Evolutionary conservation across 2,329 filamentous ascomycete species (phyloP), one percentile per base, ranked within the genome.

Genomic region (Podosphaera fusca): DNA sequence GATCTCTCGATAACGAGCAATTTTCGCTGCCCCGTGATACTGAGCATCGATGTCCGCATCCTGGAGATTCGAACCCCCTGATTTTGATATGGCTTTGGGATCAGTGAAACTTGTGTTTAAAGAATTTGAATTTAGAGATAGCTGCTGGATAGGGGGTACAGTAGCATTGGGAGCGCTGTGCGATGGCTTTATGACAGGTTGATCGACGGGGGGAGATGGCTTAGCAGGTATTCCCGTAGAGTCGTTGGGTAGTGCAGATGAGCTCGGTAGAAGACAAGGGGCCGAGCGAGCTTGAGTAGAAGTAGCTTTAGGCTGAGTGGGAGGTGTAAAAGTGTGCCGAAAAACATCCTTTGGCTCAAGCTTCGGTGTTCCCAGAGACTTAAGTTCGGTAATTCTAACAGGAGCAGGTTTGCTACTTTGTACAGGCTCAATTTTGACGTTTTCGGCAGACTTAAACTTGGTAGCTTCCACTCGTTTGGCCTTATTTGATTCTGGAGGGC

Each of bases 1-100:
- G 33, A 92, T 68, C 30, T 72, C 69, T 1, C 75, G 64, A 62
- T 79, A 80, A 35, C 70, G 70, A 29, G 70, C 10, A 30, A 34
- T 30, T 30, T 50, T 50, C 31, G 31, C 47, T 31, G 31, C 8
- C 29, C 31, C 65, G 6, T 67, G 66, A 57, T 74, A 67, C 38
- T 30, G 47, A 12, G 12, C 10, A 3, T 50, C 29, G 31, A 21
- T 7, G 8, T 50, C 7, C 10, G 47, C 29, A 7, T 35, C 33
- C 30, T 53, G 35, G 3, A 40, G 7, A 7, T 8, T 50, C n/a
- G 21, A 50, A 30, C 31, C n/a, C 2, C 14, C 31, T 29, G n/a
- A 42, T 14, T 0, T 8, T 42, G n/a, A 8, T 12, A 14, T 42
- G 4, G 38, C 3, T 42, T 42, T 42, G 9, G 10, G n/a, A 3